Conservation (phyloP, 768 basidiomycete species). For the Hygrocybe punicea region DNA sequence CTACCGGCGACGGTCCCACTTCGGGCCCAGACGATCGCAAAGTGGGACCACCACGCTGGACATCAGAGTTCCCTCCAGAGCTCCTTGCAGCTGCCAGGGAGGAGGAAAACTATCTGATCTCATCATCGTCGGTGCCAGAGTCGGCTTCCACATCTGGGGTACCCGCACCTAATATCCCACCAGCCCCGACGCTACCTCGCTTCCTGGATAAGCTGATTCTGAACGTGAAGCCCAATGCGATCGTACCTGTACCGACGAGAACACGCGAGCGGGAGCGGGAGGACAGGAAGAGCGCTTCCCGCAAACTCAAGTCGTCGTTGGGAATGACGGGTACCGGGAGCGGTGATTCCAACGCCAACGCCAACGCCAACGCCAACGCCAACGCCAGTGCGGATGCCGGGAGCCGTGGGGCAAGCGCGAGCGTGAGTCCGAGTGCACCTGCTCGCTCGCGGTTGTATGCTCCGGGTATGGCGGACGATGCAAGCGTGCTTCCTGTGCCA, state of each 20-base stretch:
- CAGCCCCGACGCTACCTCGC: slow-evolving; percentile 82
- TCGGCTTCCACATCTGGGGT: slow-evolving; percentile 25
- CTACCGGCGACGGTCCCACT: slow-evolving; percentile 35
- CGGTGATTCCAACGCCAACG: background rate
- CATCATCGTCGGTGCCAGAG: slow-evolving; percentile 32
- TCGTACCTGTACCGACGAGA: background rate
- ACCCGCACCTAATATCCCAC: slow-evolving; percentile 77
- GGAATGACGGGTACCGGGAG: slow-evolving; percentile 2
- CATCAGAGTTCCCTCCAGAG: slow-evolving; percentile 70
- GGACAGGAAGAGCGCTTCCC: slow-evolving; percentile 20
- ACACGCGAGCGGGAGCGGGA: slow-evolving; percentile 24
- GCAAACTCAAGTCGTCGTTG: background rate
- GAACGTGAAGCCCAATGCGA: slow-evolving; percentile 47
- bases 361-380: background rate
- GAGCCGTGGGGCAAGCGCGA: background rate
- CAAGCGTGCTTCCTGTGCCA: slow-evolving; percentile 86
- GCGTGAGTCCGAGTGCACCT: background rate
- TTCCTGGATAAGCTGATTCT: slow-evolving; percentile 94
- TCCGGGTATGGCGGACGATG: slow-evolving; percentile 74
- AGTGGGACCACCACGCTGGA: slow-evolving; percentile 53
- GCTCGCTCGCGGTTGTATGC: slow-evolving; percentile 20
- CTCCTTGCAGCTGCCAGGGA: slow-evolving; percentile 76
- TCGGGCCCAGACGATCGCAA: slow-evolving; percentile 7
- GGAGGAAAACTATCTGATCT: slow-evolving; percentile 73
- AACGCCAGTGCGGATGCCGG: background rate